Evolutionary conservation across 202 grass and related monocot genomes (phyloP).

Genomic region (Sporobolus alterniflorus): DNA sequence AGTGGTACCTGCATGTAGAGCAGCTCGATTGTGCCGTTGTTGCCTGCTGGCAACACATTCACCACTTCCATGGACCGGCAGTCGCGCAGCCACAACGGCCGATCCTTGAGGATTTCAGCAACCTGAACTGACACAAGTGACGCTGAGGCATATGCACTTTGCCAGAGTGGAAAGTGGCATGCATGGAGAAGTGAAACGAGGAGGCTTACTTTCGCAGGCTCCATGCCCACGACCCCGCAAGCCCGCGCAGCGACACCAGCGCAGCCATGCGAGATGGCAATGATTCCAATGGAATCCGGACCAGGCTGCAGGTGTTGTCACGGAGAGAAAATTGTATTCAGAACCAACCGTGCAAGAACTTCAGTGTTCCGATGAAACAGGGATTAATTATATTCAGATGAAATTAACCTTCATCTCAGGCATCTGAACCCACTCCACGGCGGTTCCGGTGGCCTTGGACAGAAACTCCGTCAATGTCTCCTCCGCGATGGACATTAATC

Average conservation of each 20-base stretch:
- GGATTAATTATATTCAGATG: not conserved
- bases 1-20: constrained; percentile 73
- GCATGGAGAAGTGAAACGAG: not conserved
- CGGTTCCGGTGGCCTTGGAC: constrained; percentile 80
- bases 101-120: constrained; percentile 76
- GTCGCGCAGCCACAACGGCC: constrained; percentile 55
- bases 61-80: constrained; percentile 75
- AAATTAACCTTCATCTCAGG: constrained; percentile 72
- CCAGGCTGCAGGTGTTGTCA: constrained; percentile 76
- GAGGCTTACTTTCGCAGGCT: constrained; percentile 68
- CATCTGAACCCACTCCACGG: constrained; percentile 85
- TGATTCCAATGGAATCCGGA: constrained; percentile 99
- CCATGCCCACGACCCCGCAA: constrained; percentile 77
- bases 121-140: constrained; percentile 43
- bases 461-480: constrained; percentile 81
- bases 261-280: constrained; percentile 88
- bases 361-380: not conserved
- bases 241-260: constrained; percentile 73
- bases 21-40: constrained; percentile 65
- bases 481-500: constrained; percentile 70
- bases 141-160: not conserved
- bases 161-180: not conserved
- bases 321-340: constrained; percentile 36
- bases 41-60: constrained; percentile 58
- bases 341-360: constrained; percentile 22